phyloP scores from a whole-genome alignment of 2,329 filamentous ascomycete genomes.

The Epichloe baconii region DNA sequence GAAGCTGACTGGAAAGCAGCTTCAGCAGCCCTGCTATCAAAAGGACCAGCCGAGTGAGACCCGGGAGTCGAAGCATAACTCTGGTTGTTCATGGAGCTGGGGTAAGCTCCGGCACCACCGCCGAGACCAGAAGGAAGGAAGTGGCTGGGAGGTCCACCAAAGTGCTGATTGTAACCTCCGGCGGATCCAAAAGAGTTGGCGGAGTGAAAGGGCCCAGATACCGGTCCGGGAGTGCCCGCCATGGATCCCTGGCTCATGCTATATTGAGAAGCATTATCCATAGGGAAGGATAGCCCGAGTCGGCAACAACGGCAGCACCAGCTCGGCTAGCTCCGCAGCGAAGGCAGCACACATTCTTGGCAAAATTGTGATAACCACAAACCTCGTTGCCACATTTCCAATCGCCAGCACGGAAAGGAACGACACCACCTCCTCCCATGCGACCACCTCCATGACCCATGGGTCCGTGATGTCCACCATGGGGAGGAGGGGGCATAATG shows the following conservation, averaged over 20 bases:
- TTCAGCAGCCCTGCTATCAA: conserved; percentile 87
- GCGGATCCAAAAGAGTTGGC: conserved; percentile 55
- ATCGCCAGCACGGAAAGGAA: conserved; percentile 95
- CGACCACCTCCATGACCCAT: conserved; percentile 50
- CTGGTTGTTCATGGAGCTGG: conserved; percentile 67
- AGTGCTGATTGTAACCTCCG: conserved; percentile 62
- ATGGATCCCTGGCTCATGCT: conserved; percentile 82
- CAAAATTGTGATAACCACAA: conserved; percentile 98
- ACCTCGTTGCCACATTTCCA: conserved; percentile 98
- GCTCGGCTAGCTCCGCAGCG: conserved; percentile 92
- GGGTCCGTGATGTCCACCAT: conserved; percentile 51
- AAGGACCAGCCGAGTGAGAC: conserved; percentile 72
- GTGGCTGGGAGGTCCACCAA: conserved; percentile 74
- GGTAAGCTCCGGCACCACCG: conserved; percentile 56
- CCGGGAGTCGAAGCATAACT: conserved; percentile 59
- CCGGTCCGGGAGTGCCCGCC: conserved; percentile 67
- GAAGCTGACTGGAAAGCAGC: conserved; percentile 84
- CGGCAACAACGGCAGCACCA: conserved; percentile 84
- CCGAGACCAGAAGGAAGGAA: conserved; percentile 83
- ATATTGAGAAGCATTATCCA: conserved; percentile 75
- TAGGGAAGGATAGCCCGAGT: conserved; percentile 85
- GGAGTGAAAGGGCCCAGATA: conserved; percentile 61
- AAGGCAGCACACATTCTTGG: conserved; percentile 96
- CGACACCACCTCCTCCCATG: conserved; percentile 71
- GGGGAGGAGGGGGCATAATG: conserved; percentile 68